phyloP scores from a whole-genome alignment of 208 protist genomes.

The Trypanosoma platydactyli region DNA sequence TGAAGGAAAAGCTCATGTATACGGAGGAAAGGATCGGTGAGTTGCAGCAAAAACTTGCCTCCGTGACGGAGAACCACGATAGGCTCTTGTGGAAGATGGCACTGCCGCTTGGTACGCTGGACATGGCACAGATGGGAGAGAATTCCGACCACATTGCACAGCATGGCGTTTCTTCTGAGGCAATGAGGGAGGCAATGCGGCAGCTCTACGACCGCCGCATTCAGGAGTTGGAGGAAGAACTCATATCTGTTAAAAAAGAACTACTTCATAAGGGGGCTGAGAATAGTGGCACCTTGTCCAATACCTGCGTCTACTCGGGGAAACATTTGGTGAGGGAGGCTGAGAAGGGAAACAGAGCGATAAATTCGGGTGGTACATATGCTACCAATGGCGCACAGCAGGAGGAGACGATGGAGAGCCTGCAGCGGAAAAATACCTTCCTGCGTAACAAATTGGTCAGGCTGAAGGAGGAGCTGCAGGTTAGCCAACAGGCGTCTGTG shows the following conservation, averaged over 20 bases:
- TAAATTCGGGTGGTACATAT: neutral
- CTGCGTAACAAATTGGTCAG: constrained; percentile 1
- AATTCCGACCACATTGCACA: neutral
- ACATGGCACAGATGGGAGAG: neutral
- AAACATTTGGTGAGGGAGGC: neutral
- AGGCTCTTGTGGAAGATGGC: neutral
- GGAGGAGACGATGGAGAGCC: constrained; percentile 1
- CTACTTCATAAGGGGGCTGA: neutral
- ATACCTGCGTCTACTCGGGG: neutral
- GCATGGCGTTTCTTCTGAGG: neutral
- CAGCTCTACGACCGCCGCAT: constrained; percentile 14
- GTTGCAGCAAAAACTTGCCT: constrained; percentile 15
- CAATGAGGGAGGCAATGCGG: constrained; percentile 3
- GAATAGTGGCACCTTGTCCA: neutral
- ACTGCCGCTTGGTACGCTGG: neutral
- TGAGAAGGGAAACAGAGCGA: neutral
- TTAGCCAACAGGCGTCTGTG: neutral
- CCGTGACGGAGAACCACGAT: neutral
- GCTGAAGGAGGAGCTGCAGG: constrained; percentile 12
- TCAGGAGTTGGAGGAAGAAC: constrained; percentile 11
- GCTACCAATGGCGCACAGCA: neutral
- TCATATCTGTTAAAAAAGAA: constrained; percentile 12
- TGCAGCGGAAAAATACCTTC: constrained; percentile 18
- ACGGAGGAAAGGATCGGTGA: constrained; percentile 3
- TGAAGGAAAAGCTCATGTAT: constrained; percentile 6